Conservation (phyloP, 768 basidiomycete species). For the Fistulinella prunicolor region DNA sequence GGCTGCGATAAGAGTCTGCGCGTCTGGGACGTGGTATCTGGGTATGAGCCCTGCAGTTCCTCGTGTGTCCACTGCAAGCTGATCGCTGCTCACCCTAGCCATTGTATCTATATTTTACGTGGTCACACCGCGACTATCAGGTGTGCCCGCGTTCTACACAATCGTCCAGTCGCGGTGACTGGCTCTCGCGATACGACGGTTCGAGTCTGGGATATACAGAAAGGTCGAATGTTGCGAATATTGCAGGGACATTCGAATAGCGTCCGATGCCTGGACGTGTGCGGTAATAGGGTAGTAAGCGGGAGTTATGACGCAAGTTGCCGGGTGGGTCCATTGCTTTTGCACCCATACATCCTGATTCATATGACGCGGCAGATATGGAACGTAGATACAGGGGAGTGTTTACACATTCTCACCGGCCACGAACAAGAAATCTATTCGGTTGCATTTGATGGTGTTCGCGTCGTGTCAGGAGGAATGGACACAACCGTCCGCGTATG, state of each 20-base stretch:
- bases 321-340: conserved; percentile 48
- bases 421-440: conserved; percentile 90
- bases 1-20: conserved; percentile 91
- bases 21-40: conserved; percentile 88
- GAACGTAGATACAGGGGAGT: conserved; percentile 88
- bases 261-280: conserved; percentile 87
- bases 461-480: conserved; percentile 82
- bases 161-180: conserved; percentile 83
- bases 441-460: conserved; percentile 83
- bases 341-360: neutral
- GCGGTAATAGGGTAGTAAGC: conserved; percentile 79
- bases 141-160: conserved; percentile 84
- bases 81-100: conserved; percentile 27
- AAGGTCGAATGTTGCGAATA: conserved; percentile 60
- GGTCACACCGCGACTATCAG: conserved; percentile 92
- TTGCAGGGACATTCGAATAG: conserved; percentile 77
- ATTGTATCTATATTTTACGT: conserved; percentile 72
- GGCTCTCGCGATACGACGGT: conserved; percentile 86
- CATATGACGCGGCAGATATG: conserved; percentile 56
- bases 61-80: conserved; percentile 1
- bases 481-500: conserved; percentile 94
- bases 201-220: conserved; percentile 91
- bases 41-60: conserved; percentile 44
- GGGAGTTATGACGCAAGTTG: conserved; percentile 93
- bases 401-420: conserved; percentile 75